Evolutionary conservation across 306 rosid genomes (phyloP).

Genomic region (Castanea crenata): DNA sequence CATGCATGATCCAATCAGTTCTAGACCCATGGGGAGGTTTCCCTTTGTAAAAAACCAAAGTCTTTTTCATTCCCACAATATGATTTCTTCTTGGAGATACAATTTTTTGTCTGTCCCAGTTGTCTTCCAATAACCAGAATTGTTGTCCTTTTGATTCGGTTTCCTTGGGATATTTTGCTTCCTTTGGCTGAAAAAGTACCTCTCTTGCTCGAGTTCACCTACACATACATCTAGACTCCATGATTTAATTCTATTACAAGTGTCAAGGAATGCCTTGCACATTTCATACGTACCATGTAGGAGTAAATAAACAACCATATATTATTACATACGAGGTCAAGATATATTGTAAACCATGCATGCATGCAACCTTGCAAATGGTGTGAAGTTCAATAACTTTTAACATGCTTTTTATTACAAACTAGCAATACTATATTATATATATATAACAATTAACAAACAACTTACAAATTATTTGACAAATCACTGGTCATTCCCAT

Average conservation of each 20-base stretch:
- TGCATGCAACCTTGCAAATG: neutral
- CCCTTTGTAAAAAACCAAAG: slow-evolving; percentile 58
- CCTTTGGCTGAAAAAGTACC: slow-evolving; percentile 66
- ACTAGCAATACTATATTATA: too few species aligned
- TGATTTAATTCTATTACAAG: too few species aligned
- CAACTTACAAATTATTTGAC: too few species aligned
- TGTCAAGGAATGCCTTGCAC: too few species aligned
- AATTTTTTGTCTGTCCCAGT: slow-evolving; percentile 67
- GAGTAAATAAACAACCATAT: too few species aligned
- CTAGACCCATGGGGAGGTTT: slow-evolving; percentile 51
- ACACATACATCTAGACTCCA: neutral
- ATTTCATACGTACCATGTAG: too few species aligned
- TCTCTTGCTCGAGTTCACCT: slow-evolving; percentile 59
- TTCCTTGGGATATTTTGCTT: slow-evolving; percentile 56
- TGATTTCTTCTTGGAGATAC: slow-evolving; percentile 33
- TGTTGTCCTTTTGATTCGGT: slow-evolving; percentile 61
- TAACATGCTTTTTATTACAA: neutral
- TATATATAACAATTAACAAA: too few species aligned
- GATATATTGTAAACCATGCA: neutral
- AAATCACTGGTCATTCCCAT: too few species aligned
- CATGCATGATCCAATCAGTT: slow-evolving; percentile 80
- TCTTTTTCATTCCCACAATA: slow-evolving; percentile 62
- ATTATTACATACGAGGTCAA: neutral
- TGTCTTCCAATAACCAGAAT: slow-evolving; percentile 85
- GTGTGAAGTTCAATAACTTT: neutral